Conservation (phyloP, 2,329 filamentous ascomycete species). For the Ophiostoma quercus region DNA sequence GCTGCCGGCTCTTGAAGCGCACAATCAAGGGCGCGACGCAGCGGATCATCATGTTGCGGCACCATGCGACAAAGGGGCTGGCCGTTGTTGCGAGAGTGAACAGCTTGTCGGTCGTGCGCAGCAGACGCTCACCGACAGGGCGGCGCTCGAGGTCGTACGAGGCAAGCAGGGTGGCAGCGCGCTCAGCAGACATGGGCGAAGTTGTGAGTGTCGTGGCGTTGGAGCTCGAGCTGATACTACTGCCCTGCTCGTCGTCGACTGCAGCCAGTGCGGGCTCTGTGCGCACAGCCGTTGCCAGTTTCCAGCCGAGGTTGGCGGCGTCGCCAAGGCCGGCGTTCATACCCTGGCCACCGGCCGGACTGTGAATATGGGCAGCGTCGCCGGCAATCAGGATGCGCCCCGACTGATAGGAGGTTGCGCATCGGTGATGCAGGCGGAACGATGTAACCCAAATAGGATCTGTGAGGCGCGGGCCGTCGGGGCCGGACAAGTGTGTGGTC, state of each 20-base stretch:
- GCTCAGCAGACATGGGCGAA: slow-evolving; percentile 16
- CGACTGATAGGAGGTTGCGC: slow-evolving; percentile 40
- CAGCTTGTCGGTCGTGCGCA: slow-evolving; percentile 21
- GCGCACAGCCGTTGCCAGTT: slow-evolving; percentile 41
- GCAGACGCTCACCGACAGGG: slow-evolving; percentile 23
- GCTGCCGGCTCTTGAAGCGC: slow-evolving; percentile 27
- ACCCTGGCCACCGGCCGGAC: slow-evolving; percentile 51
- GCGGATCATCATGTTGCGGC: slow-evolving; percentile 39
- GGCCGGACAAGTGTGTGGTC: slow-evolving; percentile 18
- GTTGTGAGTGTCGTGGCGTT: slow-evolving; percentile 28
- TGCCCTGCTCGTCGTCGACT: background rate
- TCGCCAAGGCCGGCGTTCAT: slow-evolving; percentile 55
- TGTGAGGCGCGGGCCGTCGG: slow-evolving; percentile 24
- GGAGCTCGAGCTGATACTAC: background rate
- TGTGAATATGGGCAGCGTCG: slow-evolving; percentile 54
- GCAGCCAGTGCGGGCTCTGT: background rate
- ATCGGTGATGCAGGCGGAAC: slow-evolving; percentile 44
- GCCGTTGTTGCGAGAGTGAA: slow-evolving; percentile 19
- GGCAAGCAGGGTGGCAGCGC: slow-evolving; percentile 38
- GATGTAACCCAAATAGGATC: slow-evolving; percentile 40
- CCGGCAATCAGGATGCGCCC: slow-evolving; percentile 51
- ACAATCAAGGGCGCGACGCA: slow-evolving; percentile 38
- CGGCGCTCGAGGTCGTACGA: slow-evolving; percentile 46
- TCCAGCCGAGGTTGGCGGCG: slow-evolving; percentile 51
- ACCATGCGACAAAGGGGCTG: slow-evolving; percentile 18